Conservation (phyloP, 345 rosid genomes). For the Citrus maxima region DNA sequence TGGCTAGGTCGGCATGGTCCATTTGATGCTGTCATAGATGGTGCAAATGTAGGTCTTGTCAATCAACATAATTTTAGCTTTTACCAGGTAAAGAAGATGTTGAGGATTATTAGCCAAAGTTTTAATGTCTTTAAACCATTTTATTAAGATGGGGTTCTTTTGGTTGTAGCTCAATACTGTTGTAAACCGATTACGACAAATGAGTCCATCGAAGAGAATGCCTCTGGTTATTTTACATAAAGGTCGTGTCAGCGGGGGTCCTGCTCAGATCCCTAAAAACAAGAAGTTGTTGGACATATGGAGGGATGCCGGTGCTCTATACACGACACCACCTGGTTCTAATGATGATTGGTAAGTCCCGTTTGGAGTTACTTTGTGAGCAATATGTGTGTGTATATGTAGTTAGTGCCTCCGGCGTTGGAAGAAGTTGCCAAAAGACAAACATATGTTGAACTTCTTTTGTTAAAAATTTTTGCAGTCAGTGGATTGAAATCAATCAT, state of each 20-base stretch:
- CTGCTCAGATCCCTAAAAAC: conserved; percentile 59
- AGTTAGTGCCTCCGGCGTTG: no score
- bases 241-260: conserved; percentile 70
- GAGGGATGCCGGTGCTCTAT: conserved; percentile 75
- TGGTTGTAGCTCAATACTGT: conserved; percentile 59
- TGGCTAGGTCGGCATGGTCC: conserved; percentile 89
- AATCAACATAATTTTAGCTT: conserved; percentile 57
- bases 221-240: conserved; percentile 81
- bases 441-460: neutral
- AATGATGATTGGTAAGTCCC: conserved; percentile 88
- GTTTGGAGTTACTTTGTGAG: neutral
- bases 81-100: conserved; percentile 45
- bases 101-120: neutral
- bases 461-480: neutral
- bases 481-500: neutral
- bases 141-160: neutral
- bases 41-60: conserved; percentile 73
- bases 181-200: conserved; percentile 46
- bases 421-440: neutral
- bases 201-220: conserved; percentile 66
- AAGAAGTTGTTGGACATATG: conserved; percentile 63
- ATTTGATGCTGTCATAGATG: conserved; percentile 89
- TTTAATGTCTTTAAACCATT: neutral
- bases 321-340: conserved; percentile 83
- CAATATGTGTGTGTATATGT: no score